phyloP scores from a whole-genome alignment of 2,329 filamentous ascomycete genomes.

The Septoria linicola region DNA sequence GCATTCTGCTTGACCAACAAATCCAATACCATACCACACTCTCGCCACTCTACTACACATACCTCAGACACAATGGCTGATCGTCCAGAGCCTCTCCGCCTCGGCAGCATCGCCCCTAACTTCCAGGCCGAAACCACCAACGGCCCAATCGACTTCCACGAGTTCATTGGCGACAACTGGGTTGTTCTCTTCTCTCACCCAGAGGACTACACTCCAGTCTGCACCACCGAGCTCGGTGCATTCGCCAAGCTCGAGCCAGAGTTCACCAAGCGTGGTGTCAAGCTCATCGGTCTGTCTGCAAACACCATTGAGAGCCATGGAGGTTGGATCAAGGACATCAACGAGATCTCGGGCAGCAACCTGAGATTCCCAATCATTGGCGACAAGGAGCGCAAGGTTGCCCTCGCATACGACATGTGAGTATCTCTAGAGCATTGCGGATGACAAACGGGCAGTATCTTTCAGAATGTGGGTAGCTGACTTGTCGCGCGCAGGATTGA shows the following conservation, averaged over 20 bases:
- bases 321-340: slow-evolving; percentile 54
- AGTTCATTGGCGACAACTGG: slow-evolving; percentile 70
- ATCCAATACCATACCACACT: neutral
- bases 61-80: slow-evolving; percentile 6
- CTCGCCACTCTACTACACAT: slow-evolving; percentile 17
- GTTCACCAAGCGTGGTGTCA: slow-evolving; percentile 61
- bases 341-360: slow-evolving; percentile 51
- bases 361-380: slow-evolving; percentile 55
- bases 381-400: slow-evolving; percentile 54
- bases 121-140: slow-evolving; percentile 67
- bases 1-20: neutral
- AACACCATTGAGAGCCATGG: slow-evolving; percentile 53
- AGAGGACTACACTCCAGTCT: slow-evolving; percentile 60
- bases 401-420: slow-evolving; percentile 53
- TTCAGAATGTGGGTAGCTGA: slow-evolving; percentile 6
- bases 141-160: slow-evolving; percentile 68
- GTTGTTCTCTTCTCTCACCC: slow-evolving; percentile 71
- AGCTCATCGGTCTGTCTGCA: slow-evolving; percentile 59
- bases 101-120: slow-evolving; percentile 66
- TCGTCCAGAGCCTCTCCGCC: slow-evolving; percentile 51
- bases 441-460: no score
- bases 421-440: no score
- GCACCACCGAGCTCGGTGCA: slow-evolving; percentile 63
- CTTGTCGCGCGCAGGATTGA: slow-evolving; percentile 44
- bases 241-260: slow-evolving; percentile 64